Base-by-base conservation (phyloP, 805 yeast species). In the Lachancea nothofagi region DNA sequence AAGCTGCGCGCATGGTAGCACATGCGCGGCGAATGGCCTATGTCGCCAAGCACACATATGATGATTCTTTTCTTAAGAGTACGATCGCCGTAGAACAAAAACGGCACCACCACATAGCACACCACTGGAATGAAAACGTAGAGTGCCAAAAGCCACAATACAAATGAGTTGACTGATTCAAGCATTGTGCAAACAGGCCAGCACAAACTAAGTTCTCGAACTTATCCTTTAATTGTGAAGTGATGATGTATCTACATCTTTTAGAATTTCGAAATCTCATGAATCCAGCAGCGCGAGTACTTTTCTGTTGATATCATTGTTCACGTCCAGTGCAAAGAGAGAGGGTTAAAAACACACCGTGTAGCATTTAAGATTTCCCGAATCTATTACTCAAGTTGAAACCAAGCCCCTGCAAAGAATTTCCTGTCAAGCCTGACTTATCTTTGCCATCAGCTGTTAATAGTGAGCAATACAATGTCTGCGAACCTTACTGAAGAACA, bases 21-120 rank as follows among this genome's bases (percentile, higher is more conserved):
- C 83, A 90, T 93, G 44, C 98, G 70, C 5, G 98, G 98, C 0
- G 97, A 89, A 55, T 88, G 95, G 10, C 96, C 96, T 39, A 93
- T 57, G 56, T 90, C 97, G 2, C 98, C 98, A 14, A 93, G 65
- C 2, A 93, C 98, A 46, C 86, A 72, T 14, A 93, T 77, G 7
- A 83, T 71, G 5, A 86, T 78, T 38, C 86, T 74, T 46, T 70
- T 76, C 43, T 69, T 61, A 4, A 62, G 47, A 5, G 66, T 59
- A 24, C 53, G 55, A 38, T 53, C 51, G 8, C 67, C 71, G 38
- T 54, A 57, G 19, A 49, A 46, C 8, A 66, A n/a, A 33, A 34
- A 57, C 1, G 73, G 73, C 17, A 67, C 41, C 1, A 59, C 20
- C 6, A 53, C 38, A 40, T 66, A 69, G 5, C 50, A 54, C 7